Conservation (phyloP, 116 monocot genomes). For the Posidonia oceanica region DNA sequence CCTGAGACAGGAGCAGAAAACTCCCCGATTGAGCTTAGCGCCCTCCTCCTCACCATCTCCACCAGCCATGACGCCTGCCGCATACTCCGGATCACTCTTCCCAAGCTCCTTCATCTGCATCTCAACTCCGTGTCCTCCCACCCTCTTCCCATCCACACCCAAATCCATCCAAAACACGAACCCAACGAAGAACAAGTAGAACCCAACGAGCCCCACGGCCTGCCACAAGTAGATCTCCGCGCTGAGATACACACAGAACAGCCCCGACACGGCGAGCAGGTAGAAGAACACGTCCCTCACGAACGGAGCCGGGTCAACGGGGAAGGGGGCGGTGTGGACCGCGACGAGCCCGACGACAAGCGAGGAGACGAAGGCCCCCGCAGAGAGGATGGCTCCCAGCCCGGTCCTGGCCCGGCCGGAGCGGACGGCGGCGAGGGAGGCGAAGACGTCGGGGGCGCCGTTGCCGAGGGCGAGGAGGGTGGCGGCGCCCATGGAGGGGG, state of each 20-base stretch:
- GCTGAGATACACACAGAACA: conserved; percentile 83
- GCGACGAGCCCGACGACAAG: conserved; percentile 81
- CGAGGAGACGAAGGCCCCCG: conserved; percentile 94
- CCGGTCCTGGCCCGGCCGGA: conserved; percentile 53
- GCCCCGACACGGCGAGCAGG: conserved; percentile 47
- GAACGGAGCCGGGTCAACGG: conserved; percentile 52
- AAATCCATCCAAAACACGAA: conserved; percentile 94
- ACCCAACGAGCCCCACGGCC: conserved; percentile 57
- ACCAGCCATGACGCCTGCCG: background rate
- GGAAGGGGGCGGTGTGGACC: conserved; percentile 44
- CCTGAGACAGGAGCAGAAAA: too few species aligned
- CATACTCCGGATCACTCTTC: background rate
- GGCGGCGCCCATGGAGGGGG: conserved; percentile 63
- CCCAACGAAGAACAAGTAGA: conserved; percentile 82
- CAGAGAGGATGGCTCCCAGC: conserved; percentile 69
- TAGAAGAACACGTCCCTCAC: conserved; percentile 82
- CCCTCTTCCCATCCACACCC: conserved; percentile 11
- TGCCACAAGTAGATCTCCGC: conserved; percentile 92
- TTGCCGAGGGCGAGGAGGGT: conserved; percentile 95
- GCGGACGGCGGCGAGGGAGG: conserved; percentile 58
- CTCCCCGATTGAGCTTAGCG: too few species aligned
- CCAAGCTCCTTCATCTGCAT: background rate
- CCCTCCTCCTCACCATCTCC: too few species aligned
- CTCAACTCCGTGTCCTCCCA: conserved; percentile 4
- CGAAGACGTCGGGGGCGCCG: conserved; percentile 77